Conservation (phyloP, 352 stramenopile species). For the Phytopythium chamaehyphon region DNA sequence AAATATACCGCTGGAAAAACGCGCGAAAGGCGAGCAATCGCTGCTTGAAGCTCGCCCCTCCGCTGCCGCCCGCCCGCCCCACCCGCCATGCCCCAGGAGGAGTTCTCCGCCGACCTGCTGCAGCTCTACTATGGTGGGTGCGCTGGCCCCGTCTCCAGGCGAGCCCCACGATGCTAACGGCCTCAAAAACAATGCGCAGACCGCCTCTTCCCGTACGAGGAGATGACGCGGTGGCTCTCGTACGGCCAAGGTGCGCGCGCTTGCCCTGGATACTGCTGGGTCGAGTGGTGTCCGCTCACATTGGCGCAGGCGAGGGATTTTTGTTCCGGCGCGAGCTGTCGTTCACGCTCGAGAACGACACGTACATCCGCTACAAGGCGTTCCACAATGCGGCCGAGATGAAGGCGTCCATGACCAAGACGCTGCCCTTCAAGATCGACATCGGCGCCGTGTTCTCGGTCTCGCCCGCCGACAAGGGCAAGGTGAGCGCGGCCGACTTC, state of each 20-base stretch:
- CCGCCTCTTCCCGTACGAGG: slow-evolving; percentile 82
- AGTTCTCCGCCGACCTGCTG: slow-evolving; percentile 83
- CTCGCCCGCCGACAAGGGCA: slow-evolving; percentile 81
- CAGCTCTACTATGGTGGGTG: slow-evolving; percentile 81
- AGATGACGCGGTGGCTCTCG: slow-evolving; percentile 80
- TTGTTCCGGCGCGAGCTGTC: slow-evolving; percentile 96
- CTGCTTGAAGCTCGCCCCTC: neutral
- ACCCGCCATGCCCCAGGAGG: slow-evolving; percentile 53
- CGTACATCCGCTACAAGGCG: slow-evolving; percentile 98
- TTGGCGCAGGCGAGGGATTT: slow-evolving; percentile 44
- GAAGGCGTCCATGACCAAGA: slow-evolving; percentile 85
- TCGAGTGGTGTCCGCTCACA: too few relatives aligned
- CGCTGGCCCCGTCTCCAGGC: slow-evolving; percentile 77
- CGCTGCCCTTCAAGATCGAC: slow-evolving; percentile 98
- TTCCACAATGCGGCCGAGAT: slow-evolving; percentile 89
- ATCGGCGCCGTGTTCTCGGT: slow-evolving; percentile 97
- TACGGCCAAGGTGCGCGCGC: slow-evolving; percentile 73
- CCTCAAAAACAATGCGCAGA: too few relatives aligned
- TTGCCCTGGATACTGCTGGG: too few relatives aligned
- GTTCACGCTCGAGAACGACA: slow-evolving; percentile 98
- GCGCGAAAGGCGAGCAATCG: neutral
- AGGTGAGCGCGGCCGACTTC: slow-evolving; percentile 86
- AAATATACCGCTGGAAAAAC: slow-evolving; percentile 1
- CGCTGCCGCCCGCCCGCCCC: too few relatives aligned
- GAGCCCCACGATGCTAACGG: too few relatives aligned